A percentile compares a stretch with the other conserved stretches of the same genome.
phyloP scores from a whole-genome alignment of 352 stramenopile species.

The Globisporangium lucens region DNA sequence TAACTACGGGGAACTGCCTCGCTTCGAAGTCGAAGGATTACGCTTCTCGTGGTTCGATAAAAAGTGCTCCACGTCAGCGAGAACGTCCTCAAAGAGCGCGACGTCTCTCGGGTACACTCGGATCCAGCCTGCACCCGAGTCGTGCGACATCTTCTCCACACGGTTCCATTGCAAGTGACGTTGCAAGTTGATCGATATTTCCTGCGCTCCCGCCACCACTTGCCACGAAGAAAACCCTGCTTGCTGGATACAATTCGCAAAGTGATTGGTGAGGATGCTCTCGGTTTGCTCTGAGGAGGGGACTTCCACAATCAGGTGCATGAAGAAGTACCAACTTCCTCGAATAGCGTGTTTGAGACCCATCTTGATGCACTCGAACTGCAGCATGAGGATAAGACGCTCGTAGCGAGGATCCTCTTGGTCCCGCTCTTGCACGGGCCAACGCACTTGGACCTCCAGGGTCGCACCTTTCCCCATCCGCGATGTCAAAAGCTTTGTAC shows the following conservation, averaged over 20 bases:
- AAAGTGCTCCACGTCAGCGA: constrained; percentile 72
- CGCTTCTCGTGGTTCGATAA: constrained; percentile 50
- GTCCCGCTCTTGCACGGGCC: constrained; percentile 82
- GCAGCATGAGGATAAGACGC: constrained; percentile 81
- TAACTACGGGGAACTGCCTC: constrained; percentile 15
- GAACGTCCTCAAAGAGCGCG: constrained; percentile 69
- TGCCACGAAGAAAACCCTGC: constrained; percentile 84
- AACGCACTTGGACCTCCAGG: constrained; percentile 82
- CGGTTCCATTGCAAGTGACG: constrained; percentile 87
- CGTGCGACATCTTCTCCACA: constrained; percentile 86
- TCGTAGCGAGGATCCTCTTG: constrained; percentile 88
- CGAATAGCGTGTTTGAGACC: constrained; percentile 68
- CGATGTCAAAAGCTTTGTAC: constrained; percentile 75
- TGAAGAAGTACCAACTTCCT: constrained; percentile 81
- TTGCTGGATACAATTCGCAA: constrained; percentile 78
- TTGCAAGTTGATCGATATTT: constrained; percentile 86
- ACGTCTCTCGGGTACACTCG: constrained; percentile 83
- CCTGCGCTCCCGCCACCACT: constrained; percentile 78
- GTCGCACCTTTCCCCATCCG: constrained; percentile 83
- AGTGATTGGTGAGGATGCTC: constrained; percentile 55
- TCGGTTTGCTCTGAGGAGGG: constrained; percentile 45
- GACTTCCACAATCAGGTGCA: constrained; percentile 80
- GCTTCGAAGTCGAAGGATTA: constrained; percentile 22
- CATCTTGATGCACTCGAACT: constrained; percentile 80
- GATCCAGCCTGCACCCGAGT: constrained; percentile 82